These are phyloP conservation scores for Vitis vinifera DNA, from an alignment of 164 flowering plant species.

Conservation along the genomic window ASM3070453v1 NC_081810.1:6873001-6873500, in stretches of 20 bases:
- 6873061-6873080: conserved; percentile 19
- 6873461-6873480: conserved; percentile 36
- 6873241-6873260: conserved; percentile 29
- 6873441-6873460: conserved; percentile 32
- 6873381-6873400: conserved; percentile 40
- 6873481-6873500: conserved; percentile 31
- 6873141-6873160: conserved; percentile 58
- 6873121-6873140: conserved; percentile 54
- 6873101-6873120: conserved; percentile 66
- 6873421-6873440: conserved; percentile 46
- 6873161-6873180: conserved; percentile 35
- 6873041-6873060: conserved; percentile 20
- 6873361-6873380: conserved; percentile 43
- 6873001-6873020: conserved; percentile 49
- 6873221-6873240: conserved; percentile 58
- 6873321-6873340: conserved; percentile 22
- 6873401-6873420: conserved; percentile 18
- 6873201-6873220: conserved; percentile 98
- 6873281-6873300: conserved; percentile 14
- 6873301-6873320: conserved; percentile 13
- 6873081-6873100: conserved; percentile 71
- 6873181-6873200: conserved; percentile 58
- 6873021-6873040: conserved; percentile 8
- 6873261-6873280: conserved; percentile 47
- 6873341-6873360: conserved; percentile 24